Conservation (phyloP, 1,139 yeast species). For the Lodderomyces pseudojiufengensis region DNA sequence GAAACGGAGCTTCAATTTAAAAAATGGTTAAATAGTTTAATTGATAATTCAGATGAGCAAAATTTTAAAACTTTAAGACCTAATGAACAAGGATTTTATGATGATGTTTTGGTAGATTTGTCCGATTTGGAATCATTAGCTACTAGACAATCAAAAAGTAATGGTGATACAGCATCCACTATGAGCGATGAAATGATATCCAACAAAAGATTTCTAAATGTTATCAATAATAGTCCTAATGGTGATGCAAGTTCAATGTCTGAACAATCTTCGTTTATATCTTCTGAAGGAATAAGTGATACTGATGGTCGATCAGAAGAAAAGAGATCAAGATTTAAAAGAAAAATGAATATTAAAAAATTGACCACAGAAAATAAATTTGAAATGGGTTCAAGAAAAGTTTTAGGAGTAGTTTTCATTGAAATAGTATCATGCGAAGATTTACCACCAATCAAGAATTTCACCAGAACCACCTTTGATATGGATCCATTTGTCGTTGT, state of each 20-base stretch:
- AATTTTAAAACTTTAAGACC: constrained; percentile 17
- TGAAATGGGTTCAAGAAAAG: constrained; percentile 38
- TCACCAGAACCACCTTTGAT: constrained; percentile 72
- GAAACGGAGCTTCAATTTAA: constrained; percentile 18
- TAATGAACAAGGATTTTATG: constrained; percentile 44
- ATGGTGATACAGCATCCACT: neutral
- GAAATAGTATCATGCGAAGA: constrained; percentile 72
- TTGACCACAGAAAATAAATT: constrained; percentile 16
- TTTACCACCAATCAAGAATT: constrained; percentile 61
- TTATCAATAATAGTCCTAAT: neutral
- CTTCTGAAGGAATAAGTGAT: constrained; percentile 14
- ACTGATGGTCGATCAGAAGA: neutral
- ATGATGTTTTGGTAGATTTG: constrained; percentile 24
- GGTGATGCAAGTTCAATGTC: constrained; percentile 19
- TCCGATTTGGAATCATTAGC: constrained; percentile 29
- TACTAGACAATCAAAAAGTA: constrained; percentile 5
- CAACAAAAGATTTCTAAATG: neutral
- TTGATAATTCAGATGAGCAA: constrained; percentile 29
- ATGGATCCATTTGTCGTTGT: constrained; percentile 97
- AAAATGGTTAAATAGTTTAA: constrained; percentile 28
- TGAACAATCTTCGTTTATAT: constrained; percentile 21
- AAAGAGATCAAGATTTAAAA: constrained; percentile 3
- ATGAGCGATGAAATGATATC: neutral
- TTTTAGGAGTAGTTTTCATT: constrained; percentile 69
- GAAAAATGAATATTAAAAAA: constrained; percentile 11